phyloP scores from a whole-genome alignment of 768 basidiomycete genomes.

The Auriscalpium microsporum region DNA sequence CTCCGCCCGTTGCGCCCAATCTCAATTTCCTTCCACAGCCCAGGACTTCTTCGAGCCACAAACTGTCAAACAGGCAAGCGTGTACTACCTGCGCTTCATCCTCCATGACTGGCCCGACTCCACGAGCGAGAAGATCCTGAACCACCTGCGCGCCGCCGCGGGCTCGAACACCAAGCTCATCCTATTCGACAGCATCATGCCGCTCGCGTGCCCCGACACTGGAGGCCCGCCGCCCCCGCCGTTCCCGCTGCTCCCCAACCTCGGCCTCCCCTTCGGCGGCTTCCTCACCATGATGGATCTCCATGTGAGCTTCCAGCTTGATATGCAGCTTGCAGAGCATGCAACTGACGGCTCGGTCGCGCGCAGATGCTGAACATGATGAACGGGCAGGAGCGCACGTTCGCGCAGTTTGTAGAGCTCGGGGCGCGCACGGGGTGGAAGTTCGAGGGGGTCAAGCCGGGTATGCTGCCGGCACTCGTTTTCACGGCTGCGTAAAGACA shows the following conservation, averaged over 20 bases:
- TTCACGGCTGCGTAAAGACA: background rate
- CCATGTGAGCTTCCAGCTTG: background rate
- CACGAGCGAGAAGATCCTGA: slow-evolving; percentile 10
- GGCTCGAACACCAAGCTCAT: slow-evolving; percentile 14
- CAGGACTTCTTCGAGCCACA: slow-evolving; percentile 14
- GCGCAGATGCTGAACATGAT: slow-evolving; percentile 9
- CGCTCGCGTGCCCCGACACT: slow-evolving; percentile 3
- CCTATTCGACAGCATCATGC: slow-evolving; percentile 16
- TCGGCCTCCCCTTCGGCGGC: background rate
- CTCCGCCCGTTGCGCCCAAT: background rate
- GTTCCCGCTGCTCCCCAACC: slow-evolving; percentile 6
- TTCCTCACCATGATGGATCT: slow-evolving; percentile 3
- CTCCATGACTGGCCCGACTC: slow-evolving; percentile 21
- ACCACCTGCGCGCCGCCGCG: slow-evolving; percentile 17
- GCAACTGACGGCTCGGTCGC: background rate
- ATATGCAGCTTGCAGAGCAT: background rate
- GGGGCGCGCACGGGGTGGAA: no score
- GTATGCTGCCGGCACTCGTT: background rate
- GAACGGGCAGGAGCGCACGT: slow-evolving; percentile 20
- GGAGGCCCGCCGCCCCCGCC: background rate
- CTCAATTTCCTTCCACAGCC: background rate
- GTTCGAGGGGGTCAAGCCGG: background rate
- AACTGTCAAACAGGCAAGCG: slow-evolving; percentile 13
- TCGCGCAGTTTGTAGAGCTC: slow-evolving; percentile 18
- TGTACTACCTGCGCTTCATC: slow-evolving; percentile 17